A percentile compares a stretch with the other conserved stretches of the same genome.
These are phyloP conservation scores for Sphagnurus paluster DNA, from an alignment of 1,284 basidiomycete species.

Conservation along the genomic window DNA sequence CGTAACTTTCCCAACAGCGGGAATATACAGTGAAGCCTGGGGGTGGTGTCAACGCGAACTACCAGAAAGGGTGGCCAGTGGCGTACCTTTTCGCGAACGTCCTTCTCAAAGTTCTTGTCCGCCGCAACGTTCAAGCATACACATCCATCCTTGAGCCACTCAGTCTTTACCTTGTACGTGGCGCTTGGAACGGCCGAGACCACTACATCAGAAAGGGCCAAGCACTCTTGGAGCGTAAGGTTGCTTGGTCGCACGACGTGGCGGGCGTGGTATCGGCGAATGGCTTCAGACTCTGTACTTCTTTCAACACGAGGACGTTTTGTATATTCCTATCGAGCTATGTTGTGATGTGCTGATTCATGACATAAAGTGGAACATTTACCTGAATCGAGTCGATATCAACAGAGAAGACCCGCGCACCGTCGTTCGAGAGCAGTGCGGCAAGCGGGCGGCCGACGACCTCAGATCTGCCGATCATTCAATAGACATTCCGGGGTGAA, in stretches of 20 bases:
- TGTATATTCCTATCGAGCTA: constrained; percentile 69
- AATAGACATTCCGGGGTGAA: not conserved
- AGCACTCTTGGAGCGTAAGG: constrained; percentile 73
- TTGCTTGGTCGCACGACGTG: constrained; percentile 78
- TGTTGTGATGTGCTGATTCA: not conserved
- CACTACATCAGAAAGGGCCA: constrained; percentile 85
- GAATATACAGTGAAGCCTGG: constrained; percentile 89
- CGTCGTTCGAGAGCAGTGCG: constrained; percentile 92
- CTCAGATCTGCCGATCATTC: constrained; percentile 71
- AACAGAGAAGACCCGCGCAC: constrained; percentile 91
- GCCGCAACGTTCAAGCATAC: constrained; percentile 92
- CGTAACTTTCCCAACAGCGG: constrained; percentile 95
- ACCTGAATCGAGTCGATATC: constrained; percentile 93
- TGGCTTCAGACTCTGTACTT: constrained; percentile 32
- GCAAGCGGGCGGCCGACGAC: constrained; percentile 96
- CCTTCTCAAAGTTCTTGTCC: constrained; percentile 96
- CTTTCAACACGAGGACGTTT: constrained; percentile 68
- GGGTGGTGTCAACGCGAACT: not conserved
- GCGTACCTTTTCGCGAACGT: constrained; percentile 86
- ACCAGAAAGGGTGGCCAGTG: constrained; percentile 3
- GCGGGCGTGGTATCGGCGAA: constrained; percentile 71
- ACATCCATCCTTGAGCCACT: constrained; percentile 90
- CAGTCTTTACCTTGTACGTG: constrained; percentile 89
- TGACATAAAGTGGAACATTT: constrained; percentile 12
- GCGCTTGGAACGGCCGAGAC: constrained; percentile 87